Percentiles rank a stretch among this genome's conserved stretches.
phyloP scores from a whole-genome alignment of 2,329 filamentous ascomycete species.

The Neoscytalidium dimidiatum region DNA sequence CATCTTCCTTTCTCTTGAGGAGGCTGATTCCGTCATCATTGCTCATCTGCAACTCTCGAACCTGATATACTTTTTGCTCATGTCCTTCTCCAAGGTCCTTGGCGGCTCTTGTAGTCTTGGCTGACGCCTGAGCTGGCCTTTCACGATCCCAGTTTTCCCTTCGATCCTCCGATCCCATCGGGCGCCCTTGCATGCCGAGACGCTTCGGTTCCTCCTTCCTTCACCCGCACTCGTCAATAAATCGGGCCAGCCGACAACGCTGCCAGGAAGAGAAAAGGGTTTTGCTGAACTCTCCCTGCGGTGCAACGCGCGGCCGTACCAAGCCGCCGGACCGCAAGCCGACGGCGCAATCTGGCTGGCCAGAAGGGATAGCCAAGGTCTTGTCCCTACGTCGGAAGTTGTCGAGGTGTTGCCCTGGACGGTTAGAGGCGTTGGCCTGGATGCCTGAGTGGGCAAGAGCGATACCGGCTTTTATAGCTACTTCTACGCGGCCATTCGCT shows the following conservation, averaged over 20 bases:
- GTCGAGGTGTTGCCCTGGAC: background rate
- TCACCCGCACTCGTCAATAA: background rate
- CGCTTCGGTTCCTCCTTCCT: background rate
- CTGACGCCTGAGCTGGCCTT: background rate
- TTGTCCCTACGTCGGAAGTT: slow-evolving; percentile 19
- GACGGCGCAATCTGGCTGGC: slow-evolving; percentile 16
- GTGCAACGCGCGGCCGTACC: slow-evolving; percentile 15
- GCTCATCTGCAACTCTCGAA: background rate
- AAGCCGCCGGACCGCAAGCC: slow-evolving; percentile 10
- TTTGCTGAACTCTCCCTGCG: background rate
- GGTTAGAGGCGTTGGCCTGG: slow-evolving; percentile 7
- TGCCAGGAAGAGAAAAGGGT: background rate
- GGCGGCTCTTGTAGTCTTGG: background rate
- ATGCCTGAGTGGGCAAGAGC: background rate
- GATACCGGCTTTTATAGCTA: background rate
- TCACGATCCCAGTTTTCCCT: background rate
- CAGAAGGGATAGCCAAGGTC: slow-evolving; percentile 17
- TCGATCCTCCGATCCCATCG: background rate
- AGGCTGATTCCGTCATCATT: background rate
- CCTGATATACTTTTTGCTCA: background rate
- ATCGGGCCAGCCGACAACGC: background rate
- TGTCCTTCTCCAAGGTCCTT: background rate
- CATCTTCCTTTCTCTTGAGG: background rate
- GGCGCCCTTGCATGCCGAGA: background rate
- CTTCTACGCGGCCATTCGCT: background rate